Percentiles rank a stretch among this genome's conserved stretches.
Conservation (phyloP, 2,329 filamentous ascomycete species). For the Colletotrichum godetiae region DNA sequence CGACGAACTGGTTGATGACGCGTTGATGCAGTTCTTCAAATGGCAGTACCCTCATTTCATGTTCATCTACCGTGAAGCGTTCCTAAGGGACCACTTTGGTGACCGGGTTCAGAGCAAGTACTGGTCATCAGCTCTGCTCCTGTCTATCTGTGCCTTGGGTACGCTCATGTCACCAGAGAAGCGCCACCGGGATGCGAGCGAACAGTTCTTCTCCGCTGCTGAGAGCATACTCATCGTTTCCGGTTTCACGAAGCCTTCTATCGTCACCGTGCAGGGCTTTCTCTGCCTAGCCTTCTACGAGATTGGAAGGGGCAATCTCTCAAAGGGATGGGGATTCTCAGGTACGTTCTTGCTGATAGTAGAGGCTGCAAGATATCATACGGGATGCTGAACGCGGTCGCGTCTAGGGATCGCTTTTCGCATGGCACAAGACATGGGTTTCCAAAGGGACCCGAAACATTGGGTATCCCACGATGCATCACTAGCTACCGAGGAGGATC, state of each 20-base stretch:
- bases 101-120: conserved; percentile 37
- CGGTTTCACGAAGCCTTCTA: conserved; percentile 38
- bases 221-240: conserved; percentile 42
- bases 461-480: conserved; percentile 39
- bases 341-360: conserved; percentile 24
- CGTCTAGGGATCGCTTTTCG: conserved; percentile 42
- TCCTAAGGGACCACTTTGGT: conserved; percentile 38
- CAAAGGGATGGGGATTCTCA: conserved; percentile 44
- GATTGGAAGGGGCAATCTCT: conserved; percentile 42
- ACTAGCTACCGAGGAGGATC: conserved; percentile 36
- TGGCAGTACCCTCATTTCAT: conserved; percentile 47
- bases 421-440: conserved; percentile 44
- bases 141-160: conserved; percentile 41
- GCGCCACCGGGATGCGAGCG: conserved; percentile 25
- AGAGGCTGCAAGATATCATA: too few species aligned
- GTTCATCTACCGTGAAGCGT: conserved; percentile 45
- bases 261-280: conserved; percentile 40
- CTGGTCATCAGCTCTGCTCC: conserved; percentile 40
- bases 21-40: conserved; percentile 41
- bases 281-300: conserved; percentile 43
- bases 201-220: conserved; percentile 39
- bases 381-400: neutral
- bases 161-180: conserved; percentile 31
- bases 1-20: conserved; percentile 37
- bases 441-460: conserved; percentile 40